These are phyloP conservation scores for Rhynchospora tenuis DNA, from an alignment of 176 grass and related monocot species.

Conservation along the genomic window DNA sequence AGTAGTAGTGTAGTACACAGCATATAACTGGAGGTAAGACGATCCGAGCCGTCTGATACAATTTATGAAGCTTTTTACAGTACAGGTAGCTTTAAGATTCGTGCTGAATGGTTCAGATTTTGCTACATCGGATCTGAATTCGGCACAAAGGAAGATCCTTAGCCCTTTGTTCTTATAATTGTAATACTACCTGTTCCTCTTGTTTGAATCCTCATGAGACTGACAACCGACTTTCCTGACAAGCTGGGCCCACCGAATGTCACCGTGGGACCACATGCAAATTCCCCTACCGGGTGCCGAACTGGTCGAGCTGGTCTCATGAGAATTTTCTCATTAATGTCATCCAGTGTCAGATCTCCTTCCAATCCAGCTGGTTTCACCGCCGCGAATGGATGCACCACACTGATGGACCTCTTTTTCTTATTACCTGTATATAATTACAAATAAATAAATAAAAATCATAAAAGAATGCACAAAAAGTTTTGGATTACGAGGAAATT, in stretches of 20 bases:
- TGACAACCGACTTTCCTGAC: conserved; percentile 77
- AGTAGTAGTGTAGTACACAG: no score
- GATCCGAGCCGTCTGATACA: no score
- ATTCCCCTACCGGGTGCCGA: conserved; percentile 68
- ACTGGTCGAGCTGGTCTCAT: conserved; percentile 60
- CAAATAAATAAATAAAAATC: neutral
- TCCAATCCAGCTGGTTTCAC: conserved; percentile 69
- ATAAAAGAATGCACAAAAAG: neutral
- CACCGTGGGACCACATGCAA: conserved; percentile 43
- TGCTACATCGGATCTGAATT: neutral
- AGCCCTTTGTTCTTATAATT: conserved; percentile 82
- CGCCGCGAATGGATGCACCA: conserved; percentile 62
- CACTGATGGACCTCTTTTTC: conserved; percentile 16
- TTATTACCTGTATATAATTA: conserved; percentile 5
- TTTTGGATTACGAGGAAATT: neutral
- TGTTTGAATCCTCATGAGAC: conserved; percentile 75
- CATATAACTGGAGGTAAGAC: no score
- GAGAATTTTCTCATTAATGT: conserved; percentile 69
- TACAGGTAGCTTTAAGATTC: no score
- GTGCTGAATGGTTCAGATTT: no score
- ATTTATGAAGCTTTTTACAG: no score
- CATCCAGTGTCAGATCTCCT: conserved; percentile 51
- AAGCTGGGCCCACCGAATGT: conserved; percentile 26
- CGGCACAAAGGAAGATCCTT: neutral
- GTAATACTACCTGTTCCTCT: conserved; percentile 73